Evolutionary conservation across 2,329 filamentous ascomycete genomes (phyloP), one percentile per base, ranked within the genome.

Genomic region (Pyrenophora graminea): DNA sequence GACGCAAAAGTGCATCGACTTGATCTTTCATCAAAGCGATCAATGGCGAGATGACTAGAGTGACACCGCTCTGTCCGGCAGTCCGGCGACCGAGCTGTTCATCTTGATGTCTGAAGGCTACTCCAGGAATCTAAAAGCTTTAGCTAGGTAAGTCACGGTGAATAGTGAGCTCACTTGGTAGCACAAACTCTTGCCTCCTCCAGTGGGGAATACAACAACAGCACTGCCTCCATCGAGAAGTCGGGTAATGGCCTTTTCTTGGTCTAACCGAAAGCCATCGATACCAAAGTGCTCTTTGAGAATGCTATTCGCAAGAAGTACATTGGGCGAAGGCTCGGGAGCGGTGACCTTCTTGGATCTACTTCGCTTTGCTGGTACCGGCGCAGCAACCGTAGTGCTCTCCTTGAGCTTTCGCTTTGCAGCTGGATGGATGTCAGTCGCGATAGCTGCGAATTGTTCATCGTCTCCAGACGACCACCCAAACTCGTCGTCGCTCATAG

Each of bases 11-110:
- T 69, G 97, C 91, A 38, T 88, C 82, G 3, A 97, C 91, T 69
- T 99, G 93, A 69, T 99, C 94, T 68, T 95, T 88, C 93, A 99
- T 99, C 63, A 97, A 77, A 75, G 92, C 96, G 33, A 97, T 80
- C 43, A 99, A 77, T 2, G 93, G 93, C 0, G 92, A 96, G 18
- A 99, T 85, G 4, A 99, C 93, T 42, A 99, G 81, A 0, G 92
- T 97, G 17, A 99, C 85, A 3, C 93, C 94, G 32, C 56, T 79
- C 79, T 0, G 91, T 95, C 63, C 82, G 86, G 41, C 90, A 6
- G 31, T 34, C 5, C 50, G 51, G 3, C 33, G 40, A 6, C 67
- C 64, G 12, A 61, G 44, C 12, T 61, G 52, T 18, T 63, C 59
- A 44, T 78, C 76, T 39, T 76, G 67, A 36, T 76, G 72, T 13